Base-by-base conservation (phyloP, 208 protist species). In the Phytomonas sp. region DNA sequence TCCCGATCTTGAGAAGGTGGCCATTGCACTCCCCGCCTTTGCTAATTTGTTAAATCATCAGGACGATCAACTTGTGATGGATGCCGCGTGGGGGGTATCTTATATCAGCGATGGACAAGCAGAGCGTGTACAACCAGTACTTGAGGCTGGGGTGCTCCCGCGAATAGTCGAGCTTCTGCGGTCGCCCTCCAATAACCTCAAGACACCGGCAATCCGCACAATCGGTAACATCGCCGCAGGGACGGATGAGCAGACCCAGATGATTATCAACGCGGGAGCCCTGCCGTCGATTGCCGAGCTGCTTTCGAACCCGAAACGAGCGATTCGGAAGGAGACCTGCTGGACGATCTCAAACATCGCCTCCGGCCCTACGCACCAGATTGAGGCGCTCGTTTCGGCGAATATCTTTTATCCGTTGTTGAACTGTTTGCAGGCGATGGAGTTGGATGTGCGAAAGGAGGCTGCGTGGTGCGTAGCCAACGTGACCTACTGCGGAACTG, bases 261-360 rank as follows among this genome's bases (percentile, higher is more conserved):
- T 83, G 2, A 80, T 99, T 60, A 90, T 99, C 72, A 98, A 99
- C 83, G 74, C 74, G 36, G 85, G 85, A 6, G 88, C 82, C 16
- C 87, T 99, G 10, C 61, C 75, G 10, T 60, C 67, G 42, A 78
- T 99, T 16, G 66, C 60, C 0, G 63, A 76, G 16, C 80, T 99
- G 29, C 81, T 99, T 37, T 71, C 69, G 40, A 81, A 89, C 72
- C 71, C 71, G 16, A 94, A 95, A 70, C 89, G 88, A 42, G 81
- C 86, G 52, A 97, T 99, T 59, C 86, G 88, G 29, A 99, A 99
- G 84, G 98, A 99, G 80, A 91, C 97, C 29, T 99, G 97, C 83
- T 99, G 98, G 98, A 98, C 98, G 8, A 88, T 99, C 66, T 99
- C 98, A 16, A 99, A 99, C 91, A 99, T 99, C 63, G 98, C 97